These are phyloP conservation scores for Arthrobotrys megalospora DNA, from an alignment of 2,329 filamentous ascomycete species.

Conservation along the genomic window DNA sequence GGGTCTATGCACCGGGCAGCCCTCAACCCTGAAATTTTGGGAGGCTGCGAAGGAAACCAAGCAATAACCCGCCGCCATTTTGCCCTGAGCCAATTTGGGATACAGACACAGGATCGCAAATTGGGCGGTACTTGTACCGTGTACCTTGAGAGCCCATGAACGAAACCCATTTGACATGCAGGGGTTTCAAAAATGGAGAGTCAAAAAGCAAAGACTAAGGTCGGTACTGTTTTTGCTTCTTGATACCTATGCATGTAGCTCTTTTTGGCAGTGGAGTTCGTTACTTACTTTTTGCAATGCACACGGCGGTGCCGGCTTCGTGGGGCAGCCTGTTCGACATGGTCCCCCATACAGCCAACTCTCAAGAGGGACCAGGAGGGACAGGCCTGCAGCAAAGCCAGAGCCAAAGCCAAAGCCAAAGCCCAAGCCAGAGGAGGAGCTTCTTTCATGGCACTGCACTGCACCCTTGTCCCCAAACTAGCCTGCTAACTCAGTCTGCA, in stretches of 20 bases:
- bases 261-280: conserved; percentile 9
- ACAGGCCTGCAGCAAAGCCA: conserved; percentile 20
- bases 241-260: conserved; percentile 35
- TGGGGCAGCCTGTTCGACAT: conserved; percentile 46
- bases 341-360: conserved; percentile 24
- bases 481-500: conserved; percentile 50
- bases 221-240: conserved; percentile 54
- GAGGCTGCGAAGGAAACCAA: conserved; percentile 37
- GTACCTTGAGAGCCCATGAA: conserved; percentile 43
- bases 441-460: conserved; percentile 29
- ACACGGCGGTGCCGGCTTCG: conserved; percentile 41
- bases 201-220: conserved; percentile 12
- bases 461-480: conserved; percentile 48
- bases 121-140: conserved; percentile 57
- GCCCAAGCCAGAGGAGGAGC: too few species aligned
- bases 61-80: conserved; percentile 16
- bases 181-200: conserved; percentile 43
- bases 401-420: background rate
- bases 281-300: conserved; percentile 27
- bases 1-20: conserved; percentile 31
- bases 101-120: conserved; percentile 43
- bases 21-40: conserved; percentile 53
- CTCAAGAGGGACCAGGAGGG: background rate
- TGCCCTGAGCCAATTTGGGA: conserved; percentile 55
- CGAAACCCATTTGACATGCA: conserved; percentile 56